A percentile compares a stretch with the other conserved stretches of the same genome.
These are phyloP conservation scores for Amborella trichopoda DNA, from an alignment of 164 flowering plant species.

Conservation along the genomic window DNA sequence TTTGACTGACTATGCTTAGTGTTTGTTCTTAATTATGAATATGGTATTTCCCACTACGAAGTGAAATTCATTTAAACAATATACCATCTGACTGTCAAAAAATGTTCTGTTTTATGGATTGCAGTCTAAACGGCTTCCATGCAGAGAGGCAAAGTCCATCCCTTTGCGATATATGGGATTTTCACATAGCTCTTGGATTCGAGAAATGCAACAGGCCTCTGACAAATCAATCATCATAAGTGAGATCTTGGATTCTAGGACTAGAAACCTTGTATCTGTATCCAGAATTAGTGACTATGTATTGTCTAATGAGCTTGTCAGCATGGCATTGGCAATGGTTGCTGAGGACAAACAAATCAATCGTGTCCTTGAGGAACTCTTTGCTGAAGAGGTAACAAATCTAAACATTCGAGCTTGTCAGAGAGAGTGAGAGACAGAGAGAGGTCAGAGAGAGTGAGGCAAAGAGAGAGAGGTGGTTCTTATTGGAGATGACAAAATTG, in stretches of 20 bases:
- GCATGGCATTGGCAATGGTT: slow-evolving; percentile 95
- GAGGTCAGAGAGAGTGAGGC: too few relatives aligned
- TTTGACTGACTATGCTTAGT: too few relatives aligned
- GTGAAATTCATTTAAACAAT: too few relatives aligned
- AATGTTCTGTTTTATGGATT: slow-evolving; percentile 8
- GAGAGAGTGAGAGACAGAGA: too few relatives aligned
- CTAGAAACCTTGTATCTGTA: slow-evolving; percentile 82
- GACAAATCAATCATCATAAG: slow-evolving; percentile 82
- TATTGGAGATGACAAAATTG: too few relatives aligned
- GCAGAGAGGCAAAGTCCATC: slow-evolving; percentile 38
- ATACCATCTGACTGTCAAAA: too few relatives aligned
- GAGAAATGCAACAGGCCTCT: slow-evolving; percentile 95
- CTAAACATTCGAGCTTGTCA: too few relatives aligned
- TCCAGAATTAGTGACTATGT: slow-evolving; percentile 93
- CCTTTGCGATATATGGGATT: slow-evolving; percentile 44
- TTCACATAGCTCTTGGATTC: slow-evolving; percentile 85
- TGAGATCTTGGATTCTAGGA: slow-evolving; percentile 88
- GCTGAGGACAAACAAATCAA: slow-evolving; percentile 95
- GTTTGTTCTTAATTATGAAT: too few relatives aligned
- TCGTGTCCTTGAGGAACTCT: slow-evolving; percentile 89
- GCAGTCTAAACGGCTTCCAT: slow-evolving; percentile 84
- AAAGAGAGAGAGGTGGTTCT: too few relatives aligned
- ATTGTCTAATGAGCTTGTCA: slow-evolving; percentile 84
- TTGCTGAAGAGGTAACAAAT: slow-evolving; percentile 82
- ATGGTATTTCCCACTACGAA: too few relatives aligned